These are phyloP conservation scores for Dorcoceras hygrometricum DNA, from an alignment of 257 asterid species.

Conservation along the genomic window DNA sequence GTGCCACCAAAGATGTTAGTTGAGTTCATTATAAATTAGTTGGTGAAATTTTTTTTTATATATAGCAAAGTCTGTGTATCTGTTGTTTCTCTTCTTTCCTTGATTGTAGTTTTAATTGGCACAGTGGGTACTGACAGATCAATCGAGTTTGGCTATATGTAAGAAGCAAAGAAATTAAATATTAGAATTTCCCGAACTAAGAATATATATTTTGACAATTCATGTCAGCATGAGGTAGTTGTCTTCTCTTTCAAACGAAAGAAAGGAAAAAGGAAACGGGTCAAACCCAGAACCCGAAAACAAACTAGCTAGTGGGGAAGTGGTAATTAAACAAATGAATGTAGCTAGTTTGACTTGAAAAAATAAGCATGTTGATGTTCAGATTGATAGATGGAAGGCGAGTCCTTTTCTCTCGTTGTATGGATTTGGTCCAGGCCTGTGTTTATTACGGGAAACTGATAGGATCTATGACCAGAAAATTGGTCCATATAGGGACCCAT, in stretches of 20 bases:
- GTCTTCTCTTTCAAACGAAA: no score
- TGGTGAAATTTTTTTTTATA: not conserved
- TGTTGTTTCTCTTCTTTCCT: slow-evolving; percentile 11
- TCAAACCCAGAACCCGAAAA: no score
- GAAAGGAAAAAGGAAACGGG: no score
- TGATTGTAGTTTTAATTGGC: slow-evolving; percentile 27
- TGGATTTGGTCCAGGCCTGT: slow-evolving; percentile 24
- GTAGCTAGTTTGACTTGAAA: no score
- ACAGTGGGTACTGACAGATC: slow-evolving; percentile 20
- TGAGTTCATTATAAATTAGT: slow-evolving; percentile 17
- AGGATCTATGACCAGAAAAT: slow-evolving; percentile 33
- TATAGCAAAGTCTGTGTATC: slow-evolving; percentile 11
- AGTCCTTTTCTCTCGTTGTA: not conserved
- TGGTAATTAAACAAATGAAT: no score
- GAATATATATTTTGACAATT: no score
- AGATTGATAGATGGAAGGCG: not conserved
- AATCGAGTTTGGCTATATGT: slow-evolving; percentile 27
- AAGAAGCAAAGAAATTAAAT: slow-evolving; percentile 27
- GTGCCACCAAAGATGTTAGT: slow-evolving; percentile 46
- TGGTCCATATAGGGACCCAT: slow-evolving; percentile 61
- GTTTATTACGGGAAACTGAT: slow-evolving; percentile 26
- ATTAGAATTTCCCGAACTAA: slow-evolving; percentile 39
- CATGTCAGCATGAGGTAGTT: no score
- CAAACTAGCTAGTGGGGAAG: no score
- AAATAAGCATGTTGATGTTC: no score